Evolutionary conservation across 2,329 filamentous ascomycete species (phyloP), one percentile per base, ranked within the genome.

Genomic region (Didymosphaeria variabile): DNA sequence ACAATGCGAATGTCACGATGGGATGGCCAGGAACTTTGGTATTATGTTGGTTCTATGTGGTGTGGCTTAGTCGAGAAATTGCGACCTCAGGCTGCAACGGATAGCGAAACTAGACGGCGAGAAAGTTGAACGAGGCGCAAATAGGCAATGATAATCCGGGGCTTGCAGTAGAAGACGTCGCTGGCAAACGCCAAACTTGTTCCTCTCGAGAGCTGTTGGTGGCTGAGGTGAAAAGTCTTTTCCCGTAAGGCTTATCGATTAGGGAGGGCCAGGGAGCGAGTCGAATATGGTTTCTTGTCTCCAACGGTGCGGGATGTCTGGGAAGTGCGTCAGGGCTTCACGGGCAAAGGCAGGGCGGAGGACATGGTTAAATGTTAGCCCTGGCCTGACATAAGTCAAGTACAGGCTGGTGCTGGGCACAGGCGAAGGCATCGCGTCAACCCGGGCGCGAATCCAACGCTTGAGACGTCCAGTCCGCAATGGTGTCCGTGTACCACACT

Each of bases 311-410:
- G 8, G 19, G 47, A 52, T 44, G 49, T 45, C 13, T 55, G 40
- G 52, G 47, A 36, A 34, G 42, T 45, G 42, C 57, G 15, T 62
- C 52, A 45, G 53, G 42, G 57, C 34, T 47, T 58, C 55, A 40
- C n/a, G 54, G 58, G 55, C 55, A 62, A 60, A 62, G 26, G 38
- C 60, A 63, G 66, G 63, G 67, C 63, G 66, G 60, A 57, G 55
- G 61, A 61, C 66, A 65, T 66, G 69, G 71, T 74, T 74, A 74
- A 72, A 73, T 62, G 42, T 55, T 45, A 44, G 58, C 38, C 55
- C 57, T 70, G 67, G 62, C 61, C 53, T 55, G 53, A 55, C 53
- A 55, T 55, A 55, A 55, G 53, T 55, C 53, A 55, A 55, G 53
- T 55, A 55, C 51, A 29, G 62, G 55, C 58, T 69, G 59, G 65